Conservation (phyloP, 176 grass and related monocot genomes). For the Elymus sibiricus region DNA sequence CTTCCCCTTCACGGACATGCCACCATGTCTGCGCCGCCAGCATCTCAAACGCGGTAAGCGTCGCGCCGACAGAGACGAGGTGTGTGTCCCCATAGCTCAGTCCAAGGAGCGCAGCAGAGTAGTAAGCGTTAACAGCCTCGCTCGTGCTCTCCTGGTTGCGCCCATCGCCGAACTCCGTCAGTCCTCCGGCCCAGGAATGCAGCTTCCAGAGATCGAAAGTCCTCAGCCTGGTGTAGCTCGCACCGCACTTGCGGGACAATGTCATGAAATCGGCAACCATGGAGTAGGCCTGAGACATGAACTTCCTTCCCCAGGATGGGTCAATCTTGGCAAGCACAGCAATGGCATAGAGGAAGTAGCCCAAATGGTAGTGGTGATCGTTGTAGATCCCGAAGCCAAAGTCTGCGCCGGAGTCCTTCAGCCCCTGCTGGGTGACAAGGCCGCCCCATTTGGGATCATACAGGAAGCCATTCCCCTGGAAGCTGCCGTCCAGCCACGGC, state of each 20-base stretch:
- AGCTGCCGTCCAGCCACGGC: constrained; percentile 84
- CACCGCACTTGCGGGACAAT: constrained; percentile 44
- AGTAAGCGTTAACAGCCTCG: constrained; percentile 82
- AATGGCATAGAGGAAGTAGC: constrained; percentile 95
- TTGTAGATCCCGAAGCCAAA: constrained; percentile 94
- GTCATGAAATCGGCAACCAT: constrained; percentile 92
- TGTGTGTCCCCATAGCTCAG: constrained; percentile 81
- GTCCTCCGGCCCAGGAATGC: constrained; percentile 85
- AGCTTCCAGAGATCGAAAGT: constrained; percentile 93
- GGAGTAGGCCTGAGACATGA: constrained; percentile 80
- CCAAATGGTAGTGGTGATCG: constrained; percentile 97
- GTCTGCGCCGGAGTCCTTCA: constrained; percentile 55
- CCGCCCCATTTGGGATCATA: constrained; percentile 85
- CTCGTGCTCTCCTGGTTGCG: constrained; percentile 98
- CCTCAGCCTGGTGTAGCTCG: constrained; percentile 57
- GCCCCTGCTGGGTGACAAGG: constrained; percentile 65
- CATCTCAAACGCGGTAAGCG: constrained; percentile 68
- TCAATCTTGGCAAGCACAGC: constrained; percentile 90
- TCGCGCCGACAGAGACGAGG: constrained; percentile 54
- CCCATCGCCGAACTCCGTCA: constrained; percentile 83
- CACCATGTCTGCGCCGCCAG: constrained; percentile 85
- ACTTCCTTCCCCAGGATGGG: constrained; percentile 71
- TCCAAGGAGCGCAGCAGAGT: constrained; percentile 73
- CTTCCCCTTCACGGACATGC: constrained; percentile 63
- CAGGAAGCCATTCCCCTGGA: constrained; percentile 69